Base-by-base conservation (phyloP, 495 filamentous ascomycete species). In the Ramalina peruviana region DNA sequence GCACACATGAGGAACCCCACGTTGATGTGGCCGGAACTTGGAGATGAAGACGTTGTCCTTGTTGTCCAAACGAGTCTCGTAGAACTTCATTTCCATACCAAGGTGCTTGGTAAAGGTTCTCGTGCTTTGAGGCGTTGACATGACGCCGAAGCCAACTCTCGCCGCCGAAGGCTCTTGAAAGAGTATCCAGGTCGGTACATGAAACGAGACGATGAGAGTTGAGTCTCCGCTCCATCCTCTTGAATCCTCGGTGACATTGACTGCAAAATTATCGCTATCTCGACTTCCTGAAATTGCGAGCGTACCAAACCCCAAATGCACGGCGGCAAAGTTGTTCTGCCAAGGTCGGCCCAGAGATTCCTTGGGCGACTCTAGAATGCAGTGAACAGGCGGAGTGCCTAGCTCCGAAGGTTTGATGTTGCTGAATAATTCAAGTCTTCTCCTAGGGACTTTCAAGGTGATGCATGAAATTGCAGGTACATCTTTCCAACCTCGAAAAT, bases 171-270 rank as follows among this genome's bases (percentile, higher is more conserved):
- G 59, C 30, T 65, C 55, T 2, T 41, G 37, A 23, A 60, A 55
- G 1, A 72, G 43, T 19, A 43, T 43, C n/a, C 47, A 45, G 7
- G 62, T 60, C 15, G 67, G 60, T 21, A 64, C 64, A 39, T 63
- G 62, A 54, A 66, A 70, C 1, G 66, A 64, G n/a, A 61, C 61
- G 36, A 74, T 51, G 42, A 74, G 44, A 15, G 65, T 49, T 9
- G 65, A 65, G 2, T 51, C 54, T 16, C 67, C 67, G 5, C 54
- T 46, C 65, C 64, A 72, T 26, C 58, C 52, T 11, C 50, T 46
- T 16, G 53, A 27, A 40, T 69, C 65, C 13, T 58, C 46, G 6
- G 27, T 44, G 37, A 65, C 43, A n/a, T 33, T 48, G 12, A 69
- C 27, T 33, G 42, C 52, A 52, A 62, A 64, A 12, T 48, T 49